Evolutionary conservation across 495 filamentous ascomycete genomes (phyloP).

Genomic region (Neurospora sp.): DNA sequence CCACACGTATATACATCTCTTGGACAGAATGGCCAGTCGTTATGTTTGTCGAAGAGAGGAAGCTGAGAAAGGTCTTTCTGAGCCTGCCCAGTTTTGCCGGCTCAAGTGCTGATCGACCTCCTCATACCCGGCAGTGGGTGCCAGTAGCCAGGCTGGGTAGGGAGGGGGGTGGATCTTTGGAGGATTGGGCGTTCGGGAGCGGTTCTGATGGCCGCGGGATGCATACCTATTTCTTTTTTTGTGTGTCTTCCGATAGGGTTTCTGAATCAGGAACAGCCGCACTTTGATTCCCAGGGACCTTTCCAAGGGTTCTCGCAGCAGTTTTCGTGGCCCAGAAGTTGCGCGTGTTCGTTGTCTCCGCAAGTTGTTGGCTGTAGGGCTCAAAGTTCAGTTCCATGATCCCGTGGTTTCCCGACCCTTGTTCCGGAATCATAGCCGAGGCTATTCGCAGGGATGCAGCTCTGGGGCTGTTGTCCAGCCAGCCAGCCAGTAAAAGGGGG

Average conservation of each 20-base stretch:
- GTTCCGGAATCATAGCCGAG: slow-evolving; percentile 1
- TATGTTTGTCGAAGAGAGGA: not conserved
- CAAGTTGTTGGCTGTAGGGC: not conserved
- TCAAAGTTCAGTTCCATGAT: not conserved
- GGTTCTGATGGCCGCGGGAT: not conserved
- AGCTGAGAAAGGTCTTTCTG: not conserved
- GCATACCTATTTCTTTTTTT: not conserved
- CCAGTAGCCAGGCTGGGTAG: not conserved
- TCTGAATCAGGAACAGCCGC: not conserved
- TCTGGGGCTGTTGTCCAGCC: not conserved
- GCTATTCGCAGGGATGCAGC: not conserved
- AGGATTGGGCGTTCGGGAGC: not conserved
- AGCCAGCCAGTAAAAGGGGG: not conserved
- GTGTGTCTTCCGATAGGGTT: not conserved
- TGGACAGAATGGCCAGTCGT: not conserved
- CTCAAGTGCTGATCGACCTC: not conserved
- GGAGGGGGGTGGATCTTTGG: not conserved
- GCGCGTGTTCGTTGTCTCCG: not conserved
- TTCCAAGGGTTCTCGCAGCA: not conserved
- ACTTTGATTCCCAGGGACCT: not conserved
- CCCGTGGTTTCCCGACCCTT: slow-evolving; percentile 4
- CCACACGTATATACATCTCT: not conserved
- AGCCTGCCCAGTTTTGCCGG: not conserved
- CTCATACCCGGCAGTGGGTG: not conserved
- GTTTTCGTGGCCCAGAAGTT: not conserved